phyloP scores from a whole-genome alignment of 177 flowering plant genomes.

The Telopea speciosissima region DNA sequence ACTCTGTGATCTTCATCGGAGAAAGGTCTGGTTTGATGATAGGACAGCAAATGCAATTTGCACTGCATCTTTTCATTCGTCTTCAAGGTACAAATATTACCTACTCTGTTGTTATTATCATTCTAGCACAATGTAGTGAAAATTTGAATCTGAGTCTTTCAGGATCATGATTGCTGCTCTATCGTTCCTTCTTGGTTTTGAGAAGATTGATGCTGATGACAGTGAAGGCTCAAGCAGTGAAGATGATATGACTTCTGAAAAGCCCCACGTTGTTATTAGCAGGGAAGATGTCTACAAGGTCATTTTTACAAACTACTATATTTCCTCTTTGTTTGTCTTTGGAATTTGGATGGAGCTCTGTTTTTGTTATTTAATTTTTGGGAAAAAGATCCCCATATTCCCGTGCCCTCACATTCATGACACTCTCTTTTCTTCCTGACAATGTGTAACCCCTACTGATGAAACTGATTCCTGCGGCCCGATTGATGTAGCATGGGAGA shows the following conservation, averaged over 20 bases:
- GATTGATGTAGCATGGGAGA: no score
- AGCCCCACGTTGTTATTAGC: conserved; percentile 42
- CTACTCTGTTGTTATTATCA: background rate
- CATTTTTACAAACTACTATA: background rate
- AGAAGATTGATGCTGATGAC: conserved; percentile 55
- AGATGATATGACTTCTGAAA: conserved; percentile 42
- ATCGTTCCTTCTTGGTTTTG: conserved; percentile 81
- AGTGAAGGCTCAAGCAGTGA: conserved; percentile 73
- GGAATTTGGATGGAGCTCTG: background rate
- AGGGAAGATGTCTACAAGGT: conserved; percentile 84
- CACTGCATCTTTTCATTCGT: conserved; percentile 68
- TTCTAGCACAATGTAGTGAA: background rate
- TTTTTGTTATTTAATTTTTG: background rate
- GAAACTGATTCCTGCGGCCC: no score
- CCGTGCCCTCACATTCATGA: no score
- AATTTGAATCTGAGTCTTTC: conserved; percentile 9
- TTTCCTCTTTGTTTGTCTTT: no score
- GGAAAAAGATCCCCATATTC: no score
- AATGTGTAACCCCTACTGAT: no score
- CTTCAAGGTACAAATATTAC: conserved; percentile 44
- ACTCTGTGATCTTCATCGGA: conserved; percentile 76
- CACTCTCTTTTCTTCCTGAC: no score
- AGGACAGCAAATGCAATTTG: conserved; percentile 90
- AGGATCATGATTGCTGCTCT: conserved; percentile 83
- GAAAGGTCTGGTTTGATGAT: conserved; percentile 92